These are phyloP conservation scores for Amanita rubescens DNA, from an alignment of 768 basidiomycete species.

Conservation along the genomic window DNA sequence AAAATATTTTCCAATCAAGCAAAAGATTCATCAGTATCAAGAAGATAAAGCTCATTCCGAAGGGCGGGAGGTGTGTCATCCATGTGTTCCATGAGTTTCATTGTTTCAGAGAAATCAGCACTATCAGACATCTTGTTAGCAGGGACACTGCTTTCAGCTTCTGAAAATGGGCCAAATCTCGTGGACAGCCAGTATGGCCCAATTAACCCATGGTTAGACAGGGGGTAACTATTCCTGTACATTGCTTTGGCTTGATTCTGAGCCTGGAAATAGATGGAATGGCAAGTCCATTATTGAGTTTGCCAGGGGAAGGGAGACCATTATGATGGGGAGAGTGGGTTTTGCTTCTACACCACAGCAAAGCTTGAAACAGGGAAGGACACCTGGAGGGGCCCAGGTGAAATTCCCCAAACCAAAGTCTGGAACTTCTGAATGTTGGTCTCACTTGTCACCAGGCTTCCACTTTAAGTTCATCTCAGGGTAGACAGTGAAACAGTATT, in stretches of 20 bases:
- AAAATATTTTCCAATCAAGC: constrained; percentile 5
- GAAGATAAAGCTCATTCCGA: constrained; percentile 8
- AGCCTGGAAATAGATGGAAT: constrained; percentile 5
- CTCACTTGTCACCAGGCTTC: constrained; percentile 1
- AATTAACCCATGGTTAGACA: constrained; percentile 1
- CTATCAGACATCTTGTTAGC: constrained; percentile 5
- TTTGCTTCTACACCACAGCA: constrained; percentile 8
- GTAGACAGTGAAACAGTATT: constrained; percentile 2
- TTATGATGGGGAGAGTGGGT: background rate
- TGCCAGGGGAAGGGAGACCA: background rate
- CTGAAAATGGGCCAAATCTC: constrained; percentile 8
- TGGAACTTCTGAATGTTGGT: constrained; percentile 6
- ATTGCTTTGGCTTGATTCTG: constrained; percentile 8
- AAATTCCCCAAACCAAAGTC: constrained; percentile 8
- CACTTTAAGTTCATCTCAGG: constrained; percentile 8
- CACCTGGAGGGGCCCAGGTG: constrained; percentile 3
- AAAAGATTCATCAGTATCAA: background rate
- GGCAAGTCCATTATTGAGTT: background rate
- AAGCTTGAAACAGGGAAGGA: constrained; percentile 4
- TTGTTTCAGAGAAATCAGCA: constrained; percentile 2
- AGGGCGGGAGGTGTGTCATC: background rate
- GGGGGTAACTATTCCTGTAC: constrained; percentile 3
- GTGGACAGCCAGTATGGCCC: constrained; percentile 7
- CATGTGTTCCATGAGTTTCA: background rate
- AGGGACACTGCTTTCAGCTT: constrained; percentile 5